Conservation (phyloP, 23 red algal species). For the Agarophyton chilense region DNA sequence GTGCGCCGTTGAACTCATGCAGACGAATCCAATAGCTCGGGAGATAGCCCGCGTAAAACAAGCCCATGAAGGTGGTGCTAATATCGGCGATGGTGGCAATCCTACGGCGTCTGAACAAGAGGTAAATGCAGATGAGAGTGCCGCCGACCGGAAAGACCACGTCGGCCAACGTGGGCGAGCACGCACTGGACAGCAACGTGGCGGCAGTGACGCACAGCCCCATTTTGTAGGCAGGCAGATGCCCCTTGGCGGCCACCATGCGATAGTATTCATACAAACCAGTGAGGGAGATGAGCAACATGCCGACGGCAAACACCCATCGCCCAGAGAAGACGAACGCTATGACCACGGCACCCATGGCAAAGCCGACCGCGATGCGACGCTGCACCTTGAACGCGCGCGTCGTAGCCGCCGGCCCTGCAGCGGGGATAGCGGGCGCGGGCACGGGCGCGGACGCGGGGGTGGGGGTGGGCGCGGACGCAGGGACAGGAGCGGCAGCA, state of each 20-base stretch:
- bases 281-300: constrained; percentile 63
- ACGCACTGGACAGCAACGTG: constrained; percentile 65
- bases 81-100: constrained; percentile 99
- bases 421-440: not conserved
- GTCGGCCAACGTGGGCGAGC: constrained; percentile 69
- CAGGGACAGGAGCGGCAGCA: no score
- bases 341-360: constrained; percentile 80
- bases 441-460: not conserved
- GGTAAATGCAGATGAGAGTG: constrained; percentile 91
- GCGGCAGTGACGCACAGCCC: constrained; percentile 77
- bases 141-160: constrained; percentile 92
- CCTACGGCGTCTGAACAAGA: constrained; percentile 81
- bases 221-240: constrained; percentile 87
- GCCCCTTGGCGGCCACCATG: constrained; percentile 87
- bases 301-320: constrained; percentile 67
- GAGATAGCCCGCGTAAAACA: constrained; percentile 98
- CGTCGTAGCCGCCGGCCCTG: no score
- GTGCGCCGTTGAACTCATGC: constrained; percentile 55
- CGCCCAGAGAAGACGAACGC: constrained; percentile 78
- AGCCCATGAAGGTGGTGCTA: constrained; percentile 95
- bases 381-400: constrained; percentile 78
- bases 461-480: no score
- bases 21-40: constrained; percentile 96
- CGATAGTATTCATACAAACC: constrained; percentile 96
- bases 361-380: constrained; percentile 73